Evolutionary conservation across 2,329 filamentous ascomycete species (phyloP).

Genomic region (Biscogniauxia mediterranea): DNA sequence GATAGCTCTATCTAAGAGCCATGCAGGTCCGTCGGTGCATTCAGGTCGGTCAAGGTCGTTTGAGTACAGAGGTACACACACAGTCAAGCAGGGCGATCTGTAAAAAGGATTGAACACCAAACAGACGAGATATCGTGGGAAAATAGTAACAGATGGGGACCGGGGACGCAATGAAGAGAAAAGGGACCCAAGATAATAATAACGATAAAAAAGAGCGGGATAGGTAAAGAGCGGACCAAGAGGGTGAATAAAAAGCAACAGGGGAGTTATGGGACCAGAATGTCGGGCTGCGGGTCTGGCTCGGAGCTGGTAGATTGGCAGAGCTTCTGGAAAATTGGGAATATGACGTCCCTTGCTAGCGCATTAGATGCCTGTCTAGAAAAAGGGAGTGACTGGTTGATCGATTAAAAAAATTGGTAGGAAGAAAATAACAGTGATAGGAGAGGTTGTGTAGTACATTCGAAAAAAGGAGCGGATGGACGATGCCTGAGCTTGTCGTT

Average conservation of each 20-base stretch:
- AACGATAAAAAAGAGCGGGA: conserved; percentile 18
- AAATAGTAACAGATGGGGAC: conserved; percentile 10
- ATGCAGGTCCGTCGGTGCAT: conserved; percentile 35
- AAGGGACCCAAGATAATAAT: conserved; percentile 16
- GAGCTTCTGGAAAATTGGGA: conserved; percentile 31
- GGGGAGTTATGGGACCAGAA: conserved; percentile 33
- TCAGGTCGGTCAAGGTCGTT: conserved; percentile 27
- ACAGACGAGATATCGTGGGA: conserved; percentile 8
- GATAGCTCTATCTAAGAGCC: conserved; percentile 40
- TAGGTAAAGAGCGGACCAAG: conserved; percentile 24
- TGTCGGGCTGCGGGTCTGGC: conserved; percentile 33
- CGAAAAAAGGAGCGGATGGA: conserved; percentile 22
- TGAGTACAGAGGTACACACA: conserved; percentile 7
- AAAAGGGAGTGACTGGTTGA: conserved; percentile 34
- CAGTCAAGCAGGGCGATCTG: conserved; percentile 18
- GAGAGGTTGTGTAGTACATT: conserved; percentile 3
- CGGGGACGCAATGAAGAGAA: conserved; percentile 15
- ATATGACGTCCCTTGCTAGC: conserved; percentile 35
- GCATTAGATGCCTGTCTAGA: conserved; percentile 30
- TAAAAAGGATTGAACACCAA: conserved; percentile 16
- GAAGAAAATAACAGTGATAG: conserved; percentile 2
- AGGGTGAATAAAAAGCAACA: conserved; percentile 31
- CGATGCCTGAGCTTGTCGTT: conserved; percentile 9
- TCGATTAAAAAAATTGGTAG: conserved; percentile 20
- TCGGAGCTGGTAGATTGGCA: conserved; percentile 31